Conservation (phyloP, 2,329 filamentous ascomycete species). For the Helotiales sp. region DNA sequence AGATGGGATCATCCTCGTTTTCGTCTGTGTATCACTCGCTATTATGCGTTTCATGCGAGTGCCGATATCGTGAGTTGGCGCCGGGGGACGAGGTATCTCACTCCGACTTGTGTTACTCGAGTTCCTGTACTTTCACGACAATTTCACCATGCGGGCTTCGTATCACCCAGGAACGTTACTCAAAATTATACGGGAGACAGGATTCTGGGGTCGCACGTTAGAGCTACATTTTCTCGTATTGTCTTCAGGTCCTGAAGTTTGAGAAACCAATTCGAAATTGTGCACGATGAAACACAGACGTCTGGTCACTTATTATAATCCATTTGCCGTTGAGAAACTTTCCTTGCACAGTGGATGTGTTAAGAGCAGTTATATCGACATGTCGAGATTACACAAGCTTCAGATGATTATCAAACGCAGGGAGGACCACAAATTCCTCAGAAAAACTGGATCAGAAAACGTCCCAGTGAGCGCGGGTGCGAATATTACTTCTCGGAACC, state of each 20-base stretch:
- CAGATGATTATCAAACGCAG: not conserved
- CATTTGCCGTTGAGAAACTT: not conserved
- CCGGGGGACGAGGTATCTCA: no score
- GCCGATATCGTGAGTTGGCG: not conserved
- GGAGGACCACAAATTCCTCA: not conserved
- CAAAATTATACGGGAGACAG: no score
- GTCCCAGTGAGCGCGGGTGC: not conserved
- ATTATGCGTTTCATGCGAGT: constrained; percentile 23
- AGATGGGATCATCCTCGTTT: constrained; percentile 26
- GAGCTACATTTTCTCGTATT: no score
- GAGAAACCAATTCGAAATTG: not conserved
- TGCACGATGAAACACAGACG: not conserved
- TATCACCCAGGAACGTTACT: no score
- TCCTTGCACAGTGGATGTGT: not conserved
- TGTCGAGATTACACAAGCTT: not conserved
- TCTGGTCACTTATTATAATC: not conserved
- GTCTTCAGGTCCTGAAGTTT: no score
- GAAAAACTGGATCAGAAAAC: not conserved
- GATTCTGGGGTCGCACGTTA: no score
- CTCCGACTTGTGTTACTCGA: no score
- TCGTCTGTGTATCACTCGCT: constrained; percentile 12
- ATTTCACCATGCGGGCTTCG: no score
- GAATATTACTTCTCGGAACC: no score
- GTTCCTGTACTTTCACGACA: no score
- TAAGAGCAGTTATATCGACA: not conserved